Conservation (phyloP, 1,284 basidiomycete species). For the Xerocomus amazonicus region DNA sequence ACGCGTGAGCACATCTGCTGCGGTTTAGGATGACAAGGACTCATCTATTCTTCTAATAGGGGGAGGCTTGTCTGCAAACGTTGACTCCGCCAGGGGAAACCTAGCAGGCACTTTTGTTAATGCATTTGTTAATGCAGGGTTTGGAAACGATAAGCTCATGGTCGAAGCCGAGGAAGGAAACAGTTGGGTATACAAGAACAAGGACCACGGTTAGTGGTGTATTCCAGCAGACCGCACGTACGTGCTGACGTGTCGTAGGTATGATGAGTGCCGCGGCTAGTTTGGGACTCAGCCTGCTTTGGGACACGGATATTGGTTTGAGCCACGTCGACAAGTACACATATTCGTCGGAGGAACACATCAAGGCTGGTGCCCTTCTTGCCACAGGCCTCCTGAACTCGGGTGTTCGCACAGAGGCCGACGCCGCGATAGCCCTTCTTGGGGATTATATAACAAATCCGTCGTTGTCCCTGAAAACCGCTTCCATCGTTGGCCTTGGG, state of each 20-base stretch:
- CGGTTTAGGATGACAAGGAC: neutral
- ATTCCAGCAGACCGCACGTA: neutral
- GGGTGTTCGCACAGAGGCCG: slow-evolving; percentile 89
- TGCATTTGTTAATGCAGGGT: slow-evolving; percentile 98
- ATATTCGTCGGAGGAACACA: slow-evolving; percentile 93
- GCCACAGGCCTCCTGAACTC: slow-evolving; percentile 94
- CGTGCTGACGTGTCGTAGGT: slow-evolving; percentile 43
- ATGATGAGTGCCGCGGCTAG: slow-evolving; percentile 98
- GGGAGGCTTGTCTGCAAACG: slow-evolving; percentile 60
- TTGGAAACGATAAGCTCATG: slow-evolving; percentile 99
- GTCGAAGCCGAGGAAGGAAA: slow-evolving; percentile 93
- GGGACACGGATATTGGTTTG: slow-evolving; percentile 95
- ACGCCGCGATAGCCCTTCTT: slow-evolving; percentile 89
- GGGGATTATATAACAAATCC: slow-evolving; percentile 91
- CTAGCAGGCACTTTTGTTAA: slow-evolving; percentile 98
- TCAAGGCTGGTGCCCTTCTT: slow-evolving; percentile 96
- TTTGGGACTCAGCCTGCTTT: slow-evolving; percentile 88
- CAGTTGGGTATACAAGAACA: slow-evolving; percentile 99
- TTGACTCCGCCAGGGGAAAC: slow-evolving; percentile 94
- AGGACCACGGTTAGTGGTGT: slow-evolving; percentile 77
- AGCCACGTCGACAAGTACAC: slow-evolving; percentile 98
- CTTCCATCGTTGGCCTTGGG: slow-evolving; percentile 88
- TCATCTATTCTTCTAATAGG: slow-evolving; percentile 37
- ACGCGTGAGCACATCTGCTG: slow-evolving; percentile 51
- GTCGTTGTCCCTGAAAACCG: slow-evolving; percentile 79